Conservation (phyloP, 1,284 basidiomycete species). For the Hortiboletus rubellus region DNA sequence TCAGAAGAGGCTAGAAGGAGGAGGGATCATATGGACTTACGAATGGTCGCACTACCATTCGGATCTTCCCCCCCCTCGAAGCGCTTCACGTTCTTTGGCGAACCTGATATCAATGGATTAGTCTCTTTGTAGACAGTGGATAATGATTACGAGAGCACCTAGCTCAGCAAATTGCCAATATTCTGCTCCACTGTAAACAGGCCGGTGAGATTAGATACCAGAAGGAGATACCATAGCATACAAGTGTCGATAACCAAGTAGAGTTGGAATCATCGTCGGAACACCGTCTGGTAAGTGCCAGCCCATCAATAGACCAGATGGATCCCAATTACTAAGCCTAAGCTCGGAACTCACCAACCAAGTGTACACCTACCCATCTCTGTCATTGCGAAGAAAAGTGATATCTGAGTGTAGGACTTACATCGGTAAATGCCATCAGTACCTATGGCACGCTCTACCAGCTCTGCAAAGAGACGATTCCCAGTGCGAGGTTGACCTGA, state of each 20-base stretch:
- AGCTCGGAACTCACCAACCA: slow-evolving; percentile 32
- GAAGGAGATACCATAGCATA: slow-evolving; percentile 21
- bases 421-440: slow-evolving; percentile 40
- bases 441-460: slow-evolving; percentile 42
- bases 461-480: slow-evolving; percentile 39
- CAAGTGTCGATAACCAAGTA: slow-evolving; percentile 47
- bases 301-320: neutral
- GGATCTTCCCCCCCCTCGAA: slow-evolving; percentile 43
- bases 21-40: slow-evolving; percentile 26
- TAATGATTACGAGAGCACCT: slow-evolving; percentile 20
- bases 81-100: slow-evolving; percentile 36
- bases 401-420: slow-evolving; percentile 19
- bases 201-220: neutral
- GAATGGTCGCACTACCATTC: slow-evolving; percentile 42
- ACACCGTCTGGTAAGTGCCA: slow-evolving; percentile 40
- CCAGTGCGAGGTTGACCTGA: slow-evolving; percentile 49
- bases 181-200: slow-evolving; percentile 39
- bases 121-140: slow-evolving; percentile 8
- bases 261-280: slow-evolving; percentile 42
- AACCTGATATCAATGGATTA: slow-evolving; percentile 20
- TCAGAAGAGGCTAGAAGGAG: neutral
- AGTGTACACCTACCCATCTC: slow-evolving; percentile 38
- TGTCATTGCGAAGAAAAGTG: neutral
- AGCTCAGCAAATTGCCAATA: slow-evolving; percentile 47
- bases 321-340: neutral